A percentile compares a stretch with the other conserved stretches of the same genome.
These are phyloP conservation scores for Aaosphaeria pasadenensis DNA, from an alignment of 2,329 filamentous ascomycete genomes.

Conservation along the genomic window DNA sequence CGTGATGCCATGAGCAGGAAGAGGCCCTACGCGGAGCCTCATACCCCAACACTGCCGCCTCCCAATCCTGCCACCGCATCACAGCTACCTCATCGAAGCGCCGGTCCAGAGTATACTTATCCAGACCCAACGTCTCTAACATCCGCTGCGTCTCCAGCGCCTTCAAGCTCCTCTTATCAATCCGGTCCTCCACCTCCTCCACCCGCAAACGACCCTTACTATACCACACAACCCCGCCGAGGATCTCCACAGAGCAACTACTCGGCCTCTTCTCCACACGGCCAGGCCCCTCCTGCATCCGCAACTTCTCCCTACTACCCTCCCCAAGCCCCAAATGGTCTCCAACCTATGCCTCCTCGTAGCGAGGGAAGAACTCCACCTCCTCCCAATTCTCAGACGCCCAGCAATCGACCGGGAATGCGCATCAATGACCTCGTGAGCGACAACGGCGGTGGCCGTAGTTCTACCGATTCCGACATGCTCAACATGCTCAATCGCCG, in stretches of 20 bases:
- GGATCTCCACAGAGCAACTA: conserved; percentile 42
- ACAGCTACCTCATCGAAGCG: conserved; percentile 36
- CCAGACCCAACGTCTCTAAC: conserved; percentile 45
- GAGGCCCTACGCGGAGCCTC: conserved; percentile 48
- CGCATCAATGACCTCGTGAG: conserved; percentile 43
- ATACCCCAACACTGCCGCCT: conserved; percentile 50
- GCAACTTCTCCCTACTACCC: conserved; percentile 21
- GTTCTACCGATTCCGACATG: conserved; percentile 43
- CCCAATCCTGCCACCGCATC: conserved; percentile 45
- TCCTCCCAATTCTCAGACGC: conserved; percentile 25
- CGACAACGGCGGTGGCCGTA: conserved; percentile 35
- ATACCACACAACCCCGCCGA: conserved; percentile 37
- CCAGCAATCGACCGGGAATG: conserved; percentile 36
- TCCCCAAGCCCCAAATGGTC: conserved; percentile 21
- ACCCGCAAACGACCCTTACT: conserved; percentile 38
- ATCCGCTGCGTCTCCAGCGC: conserved; percentile 44
- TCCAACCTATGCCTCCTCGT: conserved; percentile 34
- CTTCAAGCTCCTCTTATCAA: conserved; percentile 39
- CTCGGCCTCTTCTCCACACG: conserved; percentile 42
- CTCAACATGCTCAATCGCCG: conserved; percentile 42
- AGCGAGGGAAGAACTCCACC: conserved; percentile 41
- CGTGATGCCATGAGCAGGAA: conserved; percentile 43
- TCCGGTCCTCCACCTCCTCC: conserved; percentile 33
- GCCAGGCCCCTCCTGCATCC: conserved; percentile 34
- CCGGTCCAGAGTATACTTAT: conserved; percentile 39